These are phyloP conservation scores for Alnus glutinosa DNA, from an alignment of 306 rosid species.

Conservation along the genomic window DNA sequence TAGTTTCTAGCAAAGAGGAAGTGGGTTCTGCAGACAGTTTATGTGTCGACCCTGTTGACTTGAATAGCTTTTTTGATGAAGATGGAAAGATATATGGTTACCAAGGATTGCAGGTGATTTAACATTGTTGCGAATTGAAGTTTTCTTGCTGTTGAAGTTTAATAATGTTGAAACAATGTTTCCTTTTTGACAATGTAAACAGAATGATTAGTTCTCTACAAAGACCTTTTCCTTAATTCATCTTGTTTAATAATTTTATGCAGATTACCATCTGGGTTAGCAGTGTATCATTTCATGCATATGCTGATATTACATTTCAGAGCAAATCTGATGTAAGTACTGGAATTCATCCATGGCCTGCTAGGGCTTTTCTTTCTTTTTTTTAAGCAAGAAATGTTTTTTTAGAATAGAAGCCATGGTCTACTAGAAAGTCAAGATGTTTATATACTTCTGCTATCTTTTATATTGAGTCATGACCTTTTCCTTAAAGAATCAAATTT, in stretches of 20 bases:
- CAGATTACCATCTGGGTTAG: constrained; percentile 89
- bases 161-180: neutral
- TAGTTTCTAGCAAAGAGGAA: constrained; percentile 80
- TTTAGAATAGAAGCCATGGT: neutral
- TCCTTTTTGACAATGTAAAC: neutral
- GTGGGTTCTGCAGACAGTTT: constrained; percentile 48
- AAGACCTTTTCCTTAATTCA: neutral
- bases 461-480: neutral
- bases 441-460: neutral
- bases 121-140: neutral
- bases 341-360: constrained; percentile 18
- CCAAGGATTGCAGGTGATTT: constrained; percentile 72
- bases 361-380: neutral
- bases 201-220: constrained; percentile 1
- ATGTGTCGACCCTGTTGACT: constrained; percentile 62
- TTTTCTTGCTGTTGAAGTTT: neutral
- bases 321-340: constrained; percentile 80
- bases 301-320: constrained; percentile 64
- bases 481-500: neutral
- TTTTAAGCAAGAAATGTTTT: neutral
- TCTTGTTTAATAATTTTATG: constrained; percentile 28
- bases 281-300: constrained; percentile 70
- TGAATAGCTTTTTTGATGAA: constrained; percentile 64
- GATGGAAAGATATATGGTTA: constrained; percentile 89
- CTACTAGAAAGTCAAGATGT: neutral